These are phyloP conservation scores for Coemansia sp. DNA, from an alignment of 192 early-diverging fungal genomes.

Conservation along the genomic window DNA sequence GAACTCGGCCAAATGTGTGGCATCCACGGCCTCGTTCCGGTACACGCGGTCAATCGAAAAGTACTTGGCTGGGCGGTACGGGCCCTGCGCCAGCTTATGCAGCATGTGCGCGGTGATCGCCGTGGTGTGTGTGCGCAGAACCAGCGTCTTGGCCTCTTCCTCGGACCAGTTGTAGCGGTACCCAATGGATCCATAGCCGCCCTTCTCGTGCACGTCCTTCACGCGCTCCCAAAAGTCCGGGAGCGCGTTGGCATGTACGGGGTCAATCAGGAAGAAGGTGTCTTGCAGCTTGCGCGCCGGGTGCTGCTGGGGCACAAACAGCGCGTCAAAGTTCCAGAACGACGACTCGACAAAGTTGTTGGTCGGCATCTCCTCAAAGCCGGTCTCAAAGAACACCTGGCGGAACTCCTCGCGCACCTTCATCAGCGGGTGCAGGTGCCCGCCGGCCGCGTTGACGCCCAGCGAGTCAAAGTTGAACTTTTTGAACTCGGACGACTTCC, in stretches of 20 bases:
- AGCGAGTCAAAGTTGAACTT: slow-evolving; percentile 96
- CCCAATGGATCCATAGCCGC: slow-evolving; percentile 93
- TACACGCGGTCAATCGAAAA: slow-evolving; percentile 99
- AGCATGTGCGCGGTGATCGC: slow-evolving; percentile 90
- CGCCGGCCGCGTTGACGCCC: slow-evolving; percentile 75
- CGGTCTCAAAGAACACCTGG: slow-evolving; percentile 98
- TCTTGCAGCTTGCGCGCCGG: slow-evolving; percentile 84
- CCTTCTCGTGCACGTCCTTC: slow-evolving; percentile 85
- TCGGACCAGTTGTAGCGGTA: slow-evolving; percentile 91
- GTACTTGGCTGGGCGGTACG: slow-evolving; percentile 93
- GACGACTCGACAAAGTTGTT: slow-evolving; percentile 94
- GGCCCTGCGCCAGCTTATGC: slow-evolving; percentile 83
- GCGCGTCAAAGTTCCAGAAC: slow-evolving; percentile 99
- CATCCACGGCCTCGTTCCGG: slow-evolving; percentile 96
- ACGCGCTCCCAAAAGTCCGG: slow-evolving; percentile 92
- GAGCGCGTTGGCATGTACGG: slow-evolving; percentile 61
- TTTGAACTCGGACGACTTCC: slow-evolving; percentile 95
- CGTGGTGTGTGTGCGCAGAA: slow-evolving; percentile 97
- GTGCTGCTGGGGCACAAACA: slow-evolving; percentile 99
- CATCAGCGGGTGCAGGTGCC: slow-evolving; percentile 96
- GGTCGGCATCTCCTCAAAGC: slow-evolving; percentile 98
- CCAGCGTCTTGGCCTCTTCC: slow-evolving; percentile 86
- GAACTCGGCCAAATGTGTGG: slow-evolving; percentile 99
- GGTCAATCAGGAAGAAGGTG: slow-evolving; percentile 72
- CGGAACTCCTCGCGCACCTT: slow-evolving; percentile 99